Conservation (phyloP, 2,329 filamentous ascomycete genomes). For the Diaporthe ilicicola region DNA sequence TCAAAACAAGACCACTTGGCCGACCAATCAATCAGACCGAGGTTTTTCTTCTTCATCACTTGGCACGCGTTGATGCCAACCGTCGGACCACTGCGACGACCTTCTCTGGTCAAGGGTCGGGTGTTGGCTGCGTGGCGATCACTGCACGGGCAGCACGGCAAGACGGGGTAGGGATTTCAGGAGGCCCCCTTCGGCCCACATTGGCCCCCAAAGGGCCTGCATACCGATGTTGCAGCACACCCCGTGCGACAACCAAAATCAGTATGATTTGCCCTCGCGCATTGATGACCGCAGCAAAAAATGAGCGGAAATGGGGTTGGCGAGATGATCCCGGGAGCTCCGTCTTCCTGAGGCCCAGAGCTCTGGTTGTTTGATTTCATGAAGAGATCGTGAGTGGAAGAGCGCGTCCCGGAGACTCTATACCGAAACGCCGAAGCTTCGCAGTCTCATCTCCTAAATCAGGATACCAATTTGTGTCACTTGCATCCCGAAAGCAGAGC, state of each 20-base stretch:
- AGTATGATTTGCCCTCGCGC: neutral
- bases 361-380: slow-evolving; percentile 3
- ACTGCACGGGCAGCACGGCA: no score
- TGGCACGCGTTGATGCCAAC: neutral
- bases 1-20: neutral
- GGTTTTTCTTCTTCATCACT: neutral
- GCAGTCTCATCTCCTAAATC: neutral
- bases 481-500: slow-evolving; percentile 3
- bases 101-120: neutral
- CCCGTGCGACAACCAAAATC: neutral
- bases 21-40: neutral
- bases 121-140: neutral
- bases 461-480: neutral
- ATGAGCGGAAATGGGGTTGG: neutral
- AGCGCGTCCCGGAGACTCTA: slow-evolving; percentile 1
- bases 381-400: neutral
- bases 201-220: slow-evolving; percentile 8
- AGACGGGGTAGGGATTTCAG: slow-evolving; percentile 1
- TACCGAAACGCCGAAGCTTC: neutral
- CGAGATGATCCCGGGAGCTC: neutral
- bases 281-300: slow-evolving; percentile 5
- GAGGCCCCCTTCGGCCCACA: no score
- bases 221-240: neutral
- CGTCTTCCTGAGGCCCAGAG: neutral
- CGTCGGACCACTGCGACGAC: neutral